Evolutionary conservation across 306 rosid genomes (phyloP).

Genomic region (Malus fusca): DNA sequence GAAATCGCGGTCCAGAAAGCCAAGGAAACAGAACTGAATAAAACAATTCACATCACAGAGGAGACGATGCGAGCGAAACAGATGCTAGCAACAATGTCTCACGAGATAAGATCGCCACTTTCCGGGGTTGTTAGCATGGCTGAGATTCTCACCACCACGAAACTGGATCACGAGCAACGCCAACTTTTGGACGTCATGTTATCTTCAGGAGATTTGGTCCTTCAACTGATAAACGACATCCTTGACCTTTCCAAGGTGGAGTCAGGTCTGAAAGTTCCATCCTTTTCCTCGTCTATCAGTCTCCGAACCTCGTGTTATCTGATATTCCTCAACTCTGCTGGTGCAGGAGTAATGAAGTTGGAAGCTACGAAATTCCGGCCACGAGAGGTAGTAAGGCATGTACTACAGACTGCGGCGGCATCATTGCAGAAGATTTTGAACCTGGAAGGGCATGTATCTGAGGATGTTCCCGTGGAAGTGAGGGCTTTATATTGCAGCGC

Average conservation of each 20-base stretch:
- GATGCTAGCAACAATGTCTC: conserved; percentile 97
- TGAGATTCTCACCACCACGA: conserved; percentile 79
- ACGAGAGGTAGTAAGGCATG: conserved; percentile 83
- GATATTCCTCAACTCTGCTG: background rate
- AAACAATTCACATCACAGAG: conserved; percentile 95
- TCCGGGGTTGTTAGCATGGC: conserved; percentile 96
- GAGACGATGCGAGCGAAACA: conserved; percentile 98
- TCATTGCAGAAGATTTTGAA: conserved; percentile 76
- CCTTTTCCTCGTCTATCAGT: background rate
- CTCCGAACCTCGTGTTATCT: background rate
- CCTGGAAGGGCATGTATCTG: conserved; percentile 81
- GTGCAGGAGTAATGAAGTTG: conserved; percentile 82
- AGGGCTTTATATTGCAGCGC: conserved; percentile 1
- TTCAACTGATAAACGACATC: conserved; percentile 90
- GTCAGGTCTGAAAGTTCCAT: conserved; percentile 51
- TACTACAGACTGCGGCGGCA: conserved; percentile 94
- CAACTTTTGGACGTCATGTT: conserved; percentile 80
- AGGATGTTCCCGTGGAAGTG: conserved; percentile 92
- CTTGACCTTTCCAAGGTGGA: conserved; percentile 97
- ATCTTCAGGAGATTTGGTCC: conserved; percentile 93
- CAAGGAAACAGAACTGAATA: conserved; percentile 84
- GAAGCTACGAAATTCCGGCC: conserved; percentile 90
- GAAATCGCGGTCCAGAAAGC: conserved; percentile 94
- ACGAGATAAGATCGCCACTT: conserved; percentile 88
- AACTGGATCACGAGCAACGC: conserved; percentile 69